Percentiles rank a stretch among this genome's conserved stretches.
Evolutionary conservation across 768 basidiomycete species (phyloP).

Genomic region (Mycena amicta): DNA sequence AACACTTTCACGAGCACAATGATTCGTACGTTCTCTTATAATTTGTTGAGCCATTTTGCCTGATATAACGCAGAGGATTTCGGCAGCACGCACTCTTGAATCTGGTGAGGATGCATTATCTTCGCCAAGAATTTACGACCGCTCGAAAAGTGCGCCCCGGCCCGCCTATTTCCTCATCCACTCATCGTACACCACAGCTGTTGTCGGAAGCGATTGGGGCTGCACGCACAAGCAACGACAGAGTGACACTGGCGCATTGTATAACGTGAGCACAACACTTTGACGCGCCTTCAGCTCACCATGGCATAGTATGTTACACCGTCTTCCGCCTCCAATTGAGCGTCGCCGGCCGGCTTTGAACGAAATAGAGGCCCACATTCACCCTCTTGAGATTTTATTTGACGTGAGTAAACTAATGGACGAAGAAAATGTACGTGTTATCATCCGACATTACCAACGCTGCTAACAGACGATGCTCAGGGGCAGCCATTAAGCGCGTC

Average conservation of each 20-base stretch:
- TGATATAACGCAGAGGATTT: slow-evolving; percentile 52
- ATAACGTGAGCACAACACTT: slow-evolving; percentile 53
- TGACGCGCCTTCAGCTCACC: slow-evolving; percentile 1
- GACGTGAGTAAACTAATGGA: slow-evolving; percentile 79
- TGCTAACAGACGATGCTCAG: slow-evolving; percentile 36
- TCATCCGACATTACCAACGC: slow-evolving; percentile 1
- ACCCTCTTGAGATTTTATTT: slow-evolving; percentile 75
- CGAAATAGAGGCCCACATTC: slow-evolving; percentile 74
- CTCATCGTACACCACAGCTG: slow-evolving; percentile 43
- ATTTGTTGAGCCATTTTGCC: not conserved
- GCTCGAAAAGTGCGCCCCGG: slow-evolving; percentile 48
- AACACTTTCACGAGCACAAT: slow-evolving; percentile 76
- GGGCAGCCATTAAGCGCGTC: slow-evolving; percentile 71
- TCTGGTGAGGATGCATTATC: slow-evolving; percentile 77
- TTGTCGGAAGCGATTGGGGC: slow-evolving; percentile 77
- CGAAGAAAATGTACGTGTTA: slow-evolving; percentile 54
- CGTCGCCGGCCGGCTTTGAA: slow-evolving; percentile 58
- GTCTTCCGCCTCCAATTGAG: slow-evolving; percentile 57
- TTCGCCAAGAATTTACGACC: slow-evolving; percentile 65
- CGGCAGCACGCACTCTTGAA: slow-evolving; percentile 82
- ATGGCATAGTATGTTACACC: slow-evolving; percentile 62
- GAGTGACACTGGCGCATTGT: slow-evolving; percentile 74
- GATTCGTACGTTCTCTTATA: slow-evolving; percentile 64
- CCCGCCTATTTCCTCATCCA: not conserved
- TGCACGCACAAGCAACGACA: slow-evolving; percentile 74